These are phyloP conservation scores for Lichtheimia corymbifera DNA, from an alignment of 371 early-diverging fungal genomes.

Conservation along the genomic window DNA sequence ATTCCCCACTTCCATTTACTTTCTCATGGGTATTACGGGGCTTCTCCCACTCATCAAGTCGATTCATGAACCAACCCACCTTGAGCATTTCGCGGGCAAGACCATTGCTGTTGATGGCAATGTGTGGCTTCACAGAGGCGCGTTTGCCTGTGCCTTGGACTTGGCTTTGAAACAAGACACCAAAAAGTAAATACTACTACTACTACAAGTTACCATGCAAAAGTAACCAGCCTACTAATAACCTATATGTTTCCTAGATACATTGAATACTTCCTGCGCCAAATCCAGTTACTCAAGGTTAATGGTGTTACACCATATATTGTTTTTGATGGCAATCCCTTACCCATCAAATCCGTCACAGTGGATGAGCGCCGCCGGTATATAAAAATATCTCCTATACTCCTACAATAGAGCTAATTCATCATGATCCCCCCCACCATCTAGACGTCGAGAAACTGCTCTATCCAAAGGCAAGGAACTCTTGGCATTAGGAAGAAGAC, in stretches of 20 bases:
- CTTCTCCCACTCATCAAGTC: conserved; percentile 78
- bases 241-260: conserved; percentile 51
- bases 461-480: conserved; percentile 52
- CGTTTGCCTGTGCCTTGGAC: conserved; percentile 79
- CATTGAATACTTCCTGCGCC: conserved; percentile 73
- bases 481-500: conserved; percentile 48
- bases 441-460: conserved; percentile 58
- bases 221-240: no score
- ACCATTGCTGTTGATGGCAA: conserved; percentile 91
- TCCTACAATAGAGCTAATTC: no score
- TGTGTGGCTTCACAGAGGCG: conserved; percentile 91
- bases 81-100: conserved; percentile 68
- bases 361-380: conserved; percentile 68
- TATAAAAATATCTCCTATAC: neutral
- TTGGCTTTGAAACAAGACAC: conserved; percentile 53
- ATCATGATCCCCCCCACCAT: no score
- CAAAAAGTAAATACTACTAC: conserved; percentile 11
- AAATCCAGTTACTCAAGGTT: conserved; percentile 68
- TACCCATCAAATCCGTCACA: conserved; percentile 86
- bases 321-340: conserved; percentile 96
- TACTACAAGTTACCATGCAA: neutral
- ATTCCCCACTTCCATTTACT: neutral
- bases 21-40: conserved; percentile 85
- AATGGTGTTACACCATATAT: conserved; percentile 81
- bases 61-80: conserved; percentile 65